Evolutionary conservation across 2,329 filamentous ascomycete species (phyloP), one percentile per base, ranked within the genome.

Genomic region (Phaeosphaeriaceae sp.): DNA sequence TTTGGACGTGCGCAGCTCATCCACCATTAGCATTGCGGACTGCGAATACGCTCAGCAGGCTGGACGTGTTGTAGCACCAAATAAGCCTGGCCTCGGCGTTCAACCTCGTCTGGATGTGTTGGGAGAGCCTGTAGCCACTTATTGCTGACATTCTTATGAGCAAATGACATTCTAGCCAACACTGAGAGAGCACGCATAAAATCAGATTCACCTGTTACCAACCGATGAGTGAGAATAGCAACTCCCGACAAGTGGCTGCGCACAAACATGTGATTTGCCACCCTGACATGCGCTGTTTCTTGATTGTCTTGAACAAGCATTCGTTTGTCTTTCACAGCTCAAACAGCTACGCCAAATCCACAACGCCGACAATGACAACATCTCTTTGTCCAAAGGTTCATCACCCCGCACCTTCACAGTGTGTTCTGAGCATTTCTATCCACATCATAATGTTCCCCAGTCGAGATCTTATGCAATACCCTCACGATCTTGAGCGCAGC

Each of bases 1-100:
- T 13, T 42, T 71, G 69, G 68, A 26, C 15, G 40, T 13, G 4
- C 40, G 40, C 40, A 42, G 40, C 40, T 42, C 4, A 3, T 42
- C 40, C 19, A 42, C 40, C 15, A 42, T 42, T 13, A 42, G 40
- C 40, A 42, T 42, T 3, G 40, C 40, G 40, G 40, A 42, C 19
- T 17, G 40, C 19, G 19, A 42, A 42, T 42, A 42, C 19, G 15
- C 19, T 42, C 15, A 42, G 13, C 15, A 42, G 15, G 40, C 13
- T 42, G 40, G 19, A 17, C 5, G 40, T 13, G 11, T 17, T 42
- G 19, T 13, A 4, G 19, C 40, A 28, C 26, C 26, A 28, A 28
- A 28, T 28, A 4, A 28, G 26, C 26, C 26, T 28, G 9, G 9
- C 9, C 26, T 28, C 9, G 26, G 26, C 4, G 26, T 28, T 9